phyloP scores from a whole-genome alignment of 2,329 filamentous ascomycete species.

The Daldinia sp. region DNA sequence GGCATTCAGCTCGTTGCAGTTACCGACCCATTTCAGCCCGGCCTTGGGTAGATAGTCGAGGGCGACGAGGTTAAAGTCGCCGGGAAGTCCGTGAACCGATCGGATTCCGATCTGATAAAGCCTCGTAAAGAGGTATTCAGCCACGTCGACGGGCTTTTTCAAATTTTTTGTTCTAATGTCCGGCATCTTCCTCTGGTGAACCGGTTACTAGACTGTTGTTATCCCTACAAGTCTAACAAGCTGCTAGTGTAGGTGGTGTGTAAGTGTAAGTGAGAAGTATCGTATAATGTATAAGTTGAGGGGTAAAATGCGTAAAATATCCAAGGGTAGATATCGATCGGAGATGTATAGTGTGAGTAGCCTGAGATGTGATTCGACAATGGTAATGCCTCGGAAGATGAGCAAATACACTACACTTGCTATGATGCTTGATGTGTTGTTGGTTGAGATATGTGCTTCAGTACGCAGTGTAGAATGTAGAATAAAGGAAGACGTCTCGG shows the following conservation, averaged over 20 bases:
- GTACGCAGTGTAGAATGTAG: slow-evolving; percentile 3
- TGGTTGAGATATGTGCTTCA: not conserved
- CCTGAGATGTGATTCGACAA: slow-evolving; percentile 4
- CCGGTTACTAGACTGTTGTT: not conserved
- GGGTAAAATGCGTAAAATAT: too few species aligned
- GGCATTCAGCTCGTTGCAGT: slow-evolving; percentile 77
- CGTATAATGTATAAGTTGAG: slow-evolving; percentile 8
- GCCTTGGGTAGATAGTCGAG: slow-evolving; percentile 70
- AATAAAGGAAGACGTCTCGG: slow-evolving; percentile 10
- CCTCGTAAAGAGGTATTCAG: slow-evolving; percentile 73
- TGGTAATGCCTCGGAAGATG: slow-evolving; percentile 1
- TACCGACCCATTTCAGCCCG: slow-evolving; percentile 71
- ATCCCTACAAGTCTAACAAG: not conserved
- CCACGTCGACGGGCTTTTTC: slow-evolving; percentile 64
- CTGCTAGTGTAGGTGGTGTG: not conserved
- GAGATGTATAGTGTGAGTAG: slow-evolving; percentile 3
- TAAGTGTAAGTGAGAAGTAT: not conserved
- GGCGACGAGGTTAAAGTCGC: slow-evolving; percentile 75
- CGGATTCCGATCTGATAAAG: slow-evolving; percentile 70
- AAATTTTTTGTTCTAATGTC: slow-evolving; percentile 55
- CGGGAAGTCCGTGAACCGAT: slow-evolving; percentile 74
- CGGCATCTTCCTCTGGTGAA: slow-evolving; percentile 10
- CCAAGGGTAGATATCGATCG: not conserved
- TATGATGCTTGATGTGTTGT: slow-evolving; percentile 1
- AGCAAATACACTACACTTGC: not conserved